These are phyloP conservation scores for Daldinia loculata DNA, from an alignment of 495 filamentous ascomycete species.

Conservation along the genomic window DNA sequence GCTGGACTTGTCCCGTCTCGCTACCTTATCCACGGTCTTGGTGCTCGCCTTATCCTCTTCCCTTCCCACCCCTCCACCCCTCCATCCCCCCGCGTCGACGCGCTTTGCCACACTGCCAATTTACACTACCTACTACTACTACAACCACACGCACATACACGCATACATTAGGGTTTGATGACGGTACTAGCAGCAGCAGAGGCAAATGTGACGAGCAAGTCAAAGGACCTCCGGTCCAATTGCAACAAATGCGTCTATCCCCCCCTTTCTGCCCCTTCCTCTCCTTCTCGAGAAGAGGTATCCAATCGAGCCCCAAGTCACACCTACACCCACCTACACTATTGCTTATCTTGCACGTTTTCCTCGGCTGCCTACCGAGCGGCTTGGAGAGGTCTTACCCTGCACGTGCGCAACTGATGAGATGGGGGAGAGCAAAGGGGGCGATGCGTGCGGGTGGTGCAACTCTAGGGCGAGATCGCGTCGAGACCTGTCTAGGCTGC, in stretches of 20 bases:
- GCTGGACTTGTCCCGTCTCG: constrained; percentile 17
- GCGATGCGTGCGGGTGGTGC: neutral
- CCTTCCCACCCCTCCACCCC: neutral
- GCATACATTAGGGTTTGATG: constrained; percentile 12
- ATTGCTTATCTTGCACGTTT: constrained; percentile 2
- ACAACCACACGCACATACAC: too few relatives aligned
- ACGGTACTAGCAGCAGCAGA: constrained; percentile 19
- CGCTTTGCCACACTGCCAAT: neutral
- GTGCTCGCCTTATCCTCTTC: constrained; percentile 3
- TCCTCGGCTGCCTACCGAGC: constrained; percentile 22
- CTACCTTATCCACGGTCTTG: constrained; percentile 39
- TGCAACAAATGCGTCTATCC: neutral
- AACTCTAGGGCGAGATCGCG: constrained; percentile 24
- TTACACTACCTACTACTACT: neutral
- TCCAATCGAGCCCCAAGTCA: constrained; percentile 16
- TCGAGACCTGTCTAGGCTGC: constrained; percentile 24
- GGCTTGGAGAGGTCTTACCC: constrained; percentile 1
- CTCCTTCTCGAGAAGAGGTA: neutral
- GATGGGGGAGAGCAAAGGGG: constrained; percentile 8
- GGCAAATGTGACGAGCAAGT: constrained; percentile 24
- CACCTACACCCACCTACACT: neutral
- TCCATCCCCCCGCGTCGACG: neutral
- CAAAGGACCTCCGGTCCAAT: constrained; percentile 12
- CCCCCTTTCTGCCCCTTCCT: neutral
- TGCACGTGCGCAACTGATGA: constrained; percentile 30